Evolutionary conservation across 176 grass and related monocot species (phyloP), one percentile per base, ranked within the genome.

Genomic region (Eleusine indica): DNA sequence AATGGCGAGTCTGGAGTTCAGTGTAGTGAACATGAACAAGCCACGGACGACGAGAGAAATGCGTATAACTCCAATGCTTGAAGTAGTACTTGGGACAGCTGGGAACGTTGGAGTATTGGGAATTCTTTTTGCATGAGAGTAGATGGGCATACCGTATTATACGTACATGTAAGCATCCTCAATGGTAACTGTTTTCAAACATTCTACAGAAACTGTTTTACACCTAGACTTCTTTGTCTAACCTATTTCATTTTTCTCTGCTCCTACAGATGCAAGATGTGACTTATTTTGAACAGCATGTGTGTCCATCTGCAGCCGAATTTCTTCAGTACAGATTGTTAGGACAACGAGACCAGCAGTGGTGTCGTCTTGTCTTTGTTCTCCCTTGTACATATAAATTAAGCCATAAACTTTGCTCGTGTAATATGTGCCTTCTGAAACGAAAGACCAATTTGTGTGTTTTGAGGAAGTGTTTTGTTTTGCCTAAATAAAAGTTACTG

Each of bases 261-360:
- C 88, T 74, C 75, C 73, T 70, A 28, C 84, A 89, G 86, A 64
- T 79, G 44, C 79, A 69, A 9, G 74, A 70, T 80, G 71, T 17
- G 52, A 80, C 62, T 85, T 75, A 58, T 79, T 72, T 82, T 52
- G 67, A 66, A 82, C 73, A 67, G 63, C 73, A 38, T 79, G 68
- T n/a, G 70, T 68, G 38, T 21, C 49, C 68, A 37, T 70, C 82
- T 29, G 47, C 71, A 65, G 25, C 53, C 66, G 49, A 73, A 35
- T 77, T 68, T 73, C 70, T 44, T 73, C 18, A 0, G 8, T 75
- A 40, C 52, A 25, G 68, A 75, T 79, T 74, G 68, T 72, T 86
- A 78, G 73, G 18, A 77, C 83, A 78, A 67, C 47, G 66, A 72
- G 35, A 65, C 37, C 46, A 69, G 70, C 12, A 56, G 25, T 21